A percentile compares a stretch with the other conserved stretches of the same genome.
phyloP scores from a whole-genome alignment of 1,139 yeast species.

The Meyerozyma guilliermondii region DNA sequence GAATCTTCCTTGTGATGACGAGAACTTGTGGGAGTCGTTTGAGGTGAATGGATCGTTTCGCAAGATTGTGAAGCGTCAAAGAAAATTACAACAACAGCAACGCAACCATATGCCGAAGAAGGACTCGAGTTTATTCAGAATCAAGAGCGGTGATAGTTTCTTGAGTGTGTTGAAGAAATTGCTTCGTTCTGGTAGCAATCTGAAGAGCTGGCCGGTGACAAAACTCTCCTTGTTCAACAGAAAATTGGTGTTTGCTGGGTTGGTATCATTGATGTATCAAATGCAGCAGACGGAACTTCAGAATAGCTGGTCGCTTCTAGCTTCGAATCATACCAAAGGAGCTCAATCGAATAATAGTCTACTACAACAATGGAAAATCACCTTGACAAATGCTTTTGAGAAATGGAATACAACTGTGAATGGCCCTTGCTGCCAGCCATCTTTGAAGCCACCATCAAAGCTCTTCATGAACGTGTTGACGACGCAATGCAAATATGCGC shows the following conservation, averaged over 20 bases:
- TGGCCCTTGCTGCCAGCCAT: constrained; percentile 7
- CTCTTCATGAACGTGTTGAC: constrained; percentile 13
- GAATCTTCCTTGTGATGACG: constrained; percentile 72
- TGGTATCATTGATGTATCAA: constrained; percentile 12
- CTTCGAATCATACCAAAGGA: constrained; percentile 3
- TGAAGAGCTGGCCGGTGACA: constrained; percentile 1
- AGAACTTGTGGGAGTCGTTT: constrained; percentile 57
- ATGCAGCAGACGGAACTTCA: constrained; percentile 14
- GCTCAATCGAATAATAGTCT: constrained; percentile 2
- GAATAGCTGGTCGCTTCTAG: constrained; percentile 7
- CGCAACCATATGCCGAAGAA: constrained; percentile 6
- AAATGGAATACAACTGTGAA: constrained; percentile 16
- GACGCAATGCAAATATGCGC: constrained; percentile 19
- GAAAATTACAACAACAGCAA: constrained; percentile 22
- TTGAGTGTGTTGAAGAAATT: constrained; percentile 31
- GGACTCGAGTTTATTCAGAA: constrained; percentile 9
- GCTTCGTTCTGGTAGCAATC: constrained; percentile 17
- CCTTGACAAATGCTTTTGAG: constrained; percentile 18
- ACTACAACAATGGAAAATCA: constrained; percentile 14
- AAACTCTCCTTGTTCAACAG: constrained; percentile 7
- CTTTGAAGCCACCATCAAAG: constrained; percentile 7
- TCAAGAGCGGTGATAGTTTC: constrained; percentile 28
- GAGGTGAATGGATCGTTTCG: constrained; percentile 38
- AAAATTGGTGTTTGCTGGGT: constrained; percentile 10
- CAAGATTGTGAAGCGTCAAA: constrained; percentile 35